phyloP scores from a whole-genome alignment of 768 basidiomycete genomes.

The Postia placenta region DNA sequence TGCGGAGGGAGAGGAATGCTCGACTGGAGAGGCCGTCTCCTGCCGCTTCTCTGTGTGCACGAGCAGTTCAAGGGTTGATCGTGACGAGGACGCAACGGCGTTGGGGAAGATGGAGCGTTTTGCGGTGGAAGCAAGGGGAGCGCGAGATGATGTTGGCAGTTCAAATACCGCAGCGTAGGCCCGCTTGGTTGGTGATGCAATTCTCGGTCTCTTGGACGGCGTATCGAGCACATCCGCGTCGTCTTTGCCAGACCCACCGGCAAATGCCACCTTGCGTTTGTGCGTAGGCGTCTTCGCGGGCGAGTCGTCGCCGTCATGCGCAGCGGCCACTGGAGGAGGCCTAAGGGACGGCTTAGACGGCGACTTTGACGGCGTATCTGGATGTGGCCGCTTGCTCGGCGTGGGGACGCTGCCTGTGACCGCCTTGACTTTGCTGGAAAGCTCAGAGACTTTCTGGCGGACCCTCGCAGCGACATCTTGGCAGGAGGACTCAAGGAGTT shows the following conservation, averaged over 20 bases:
- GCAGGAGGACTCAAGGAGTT: constrained; percentile 11
- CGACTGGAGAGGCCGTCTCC: not conserved
- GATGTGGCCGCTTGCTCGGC: no score
- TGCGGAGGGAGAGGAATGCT: not conserved
- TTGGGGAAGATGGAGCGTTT: not conserved
- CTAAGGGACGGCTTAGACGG: constrained; percentile 18
- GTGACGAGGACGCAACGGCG: constrained; percentile 9
- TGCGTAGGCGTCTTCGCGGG: constrained; percentile 19
- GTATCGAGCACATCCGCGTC: constrained; percentile 18
- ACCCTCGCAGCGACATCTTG: constrained; percentile 7
- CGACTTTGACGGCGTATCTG: constrained; percentile 9
- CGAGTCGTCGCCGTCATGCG: not conserved
- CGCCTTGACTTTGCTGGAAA: not conserved
- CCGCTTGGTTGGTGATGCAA: constrained; percentile 10
- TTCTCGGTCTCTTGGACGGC: constrained; percentile 19
- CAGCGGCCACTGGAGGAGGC: constrained; percentile 7
- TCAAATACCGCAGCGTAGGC: not conserved
- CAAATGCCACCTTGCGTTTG: constrained; percentile 23
- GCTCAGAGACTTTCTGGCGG: constrained; percentile 6
- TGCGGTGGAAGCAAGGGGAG: not conserved
- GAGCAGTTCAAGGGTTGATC: constrained; percentile 9
- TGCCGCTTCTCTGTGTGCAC: not conserved
- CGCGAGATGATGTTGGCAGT: not conserved
- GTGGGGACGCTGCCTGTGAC: no score
- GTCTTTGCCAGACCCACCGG: constrained; percentile 5